These are phyloP conservation scores for Candida insectalens DNA, from an alignment of 805 yeast species.

Conservation along the genomic window DNA sequence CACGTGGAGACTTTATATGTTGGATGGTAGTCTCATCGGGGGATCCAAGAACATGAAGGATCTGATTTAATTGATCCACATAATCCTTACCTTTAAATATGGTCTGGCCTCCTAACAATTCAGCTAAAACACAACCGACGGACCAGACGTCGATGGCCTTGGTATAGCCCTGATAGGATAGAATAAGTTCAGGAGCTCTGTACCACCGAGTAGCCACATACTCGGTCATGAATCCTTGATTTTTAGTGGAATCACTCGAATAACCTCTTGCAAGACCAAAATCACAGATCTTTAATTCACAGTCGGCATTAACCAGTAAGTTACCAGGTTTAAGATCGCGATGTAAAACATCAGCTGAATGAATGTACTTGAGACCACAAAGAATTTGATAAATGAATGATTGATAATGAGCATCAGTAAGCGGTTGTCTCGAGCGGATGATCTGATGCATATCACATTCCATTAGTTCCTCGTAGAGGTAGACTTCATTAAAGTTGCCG, in stretches of 20 bases:
- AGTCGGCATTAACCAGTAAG: slow-evolving; percentile 86
- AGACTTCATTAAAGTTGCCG: slow-evolving; percentile 79
- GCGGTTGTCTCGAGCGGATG: slow-evolving; percentile 84
- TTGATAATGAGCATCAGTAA: slow-evolving; percentile 93
- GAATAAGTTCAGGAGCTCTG: slow-evolving; percentile 96
- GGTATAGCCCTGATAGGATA: slow-evolving; percentile 87
- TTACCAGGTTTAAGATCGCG: slow-evolving; percentile 95
- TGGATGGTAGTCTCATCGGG: slow-evolving; percentile 66
- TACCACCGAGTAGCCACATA: slow-evolving; percentile 99
- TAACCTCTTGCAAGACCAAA: slow-evolving; percentile 94
- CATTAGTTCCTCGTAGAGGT: slow-evolving; percentile 93
- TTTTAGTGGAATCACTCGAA: slow-evolving; percentile 69
- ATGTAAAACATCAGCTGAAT: slow-evolving; percentile 91
- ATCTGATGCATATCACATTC: slow-evolving; percentile 98
- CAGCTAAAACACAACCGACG: slow-evolving; percentile 94
- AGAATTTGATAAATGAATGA: slow-evolving; percentile 84
- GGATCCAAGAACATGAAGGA: slow-evolving; percentile 81
- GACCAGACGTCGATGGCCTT: slow-evolving; percentile 98
- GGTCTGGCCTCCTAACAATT: slow-evolving; percentile 82
- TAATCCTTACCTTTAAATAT: slow-evolving; percentile 93
- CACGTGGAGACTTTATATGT: slow-evolving; percentile 75
- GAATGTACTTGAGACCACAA: slow-evolving; percentile 90
- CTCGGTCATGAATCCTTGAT: slow-evolving; percentile 92
- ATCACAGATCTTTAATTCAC: slow-evolving; percentile 93
- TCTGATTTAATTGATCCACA: slow-evolving; percentile 88